A percentile compares a stretch with the other conserved stretches of the same genome.
These are phyloP conservation scores for Coemansia umbellata DNA, from an alignment of 192 early-diverging fungal species.

Conservation along the genomic window DNA sequence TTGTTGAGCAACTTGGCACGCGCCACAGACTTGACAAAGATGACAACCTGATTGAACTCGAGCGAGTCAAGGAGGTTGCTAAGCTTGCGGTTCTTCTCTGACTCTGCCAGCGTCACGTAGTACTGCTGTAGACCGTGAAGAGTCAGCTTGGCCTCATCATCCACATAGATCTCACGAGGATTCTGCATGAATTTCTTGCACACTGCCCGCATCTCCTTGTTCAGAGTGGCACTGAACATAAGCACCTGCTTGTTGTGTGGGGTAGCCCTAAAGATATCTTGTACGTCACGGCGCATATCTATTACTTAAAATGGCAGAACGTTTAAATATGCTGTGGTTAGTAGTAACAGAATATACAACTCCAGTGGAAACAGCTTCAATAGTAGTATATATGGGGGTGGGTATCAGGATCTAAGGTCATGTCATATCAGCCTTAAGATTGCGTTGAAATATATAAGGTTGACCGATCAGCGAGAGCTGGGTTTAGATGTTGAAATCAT, in stretches of 20 bases:
- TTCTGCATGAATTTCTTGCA: conserved; percentile 99
- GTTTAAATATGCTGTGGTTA: neutral
- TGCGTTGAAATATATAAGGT: conserved; percentile 30
- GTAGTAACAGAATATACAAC: neutral
- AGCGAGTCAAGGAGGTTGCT: conserved; percentile 88
- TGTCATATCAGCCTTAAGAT: conserved; percentile 28
- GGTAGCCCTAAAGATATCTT: conserved; percentile 91
- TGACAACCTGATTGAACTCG: conserved; percentile 98
- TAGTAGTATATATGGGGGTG: neutral
- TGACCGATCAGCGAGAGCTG: conserved; percentile 71
- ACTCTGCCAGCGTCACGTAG: conserved; percentile 82
- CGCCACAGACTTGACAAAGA: conserved; percentile 89
- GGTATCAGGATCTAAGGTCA: conserved; percentile 13
- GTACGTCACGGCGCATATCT: conserved; percentile 98
- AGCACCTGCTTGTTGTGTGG: conserved; percentile 98
- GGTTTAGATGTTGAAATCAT: conserved; percentile 70
- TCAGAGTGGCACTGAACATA: conserved; percentile 96
- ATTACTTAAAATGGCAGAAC: neutral
- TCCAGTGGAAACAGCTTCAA: neutral
- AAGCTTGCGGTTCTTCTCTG: conserved; percentile 89
- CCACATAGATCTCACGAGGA: conserved; percentile 95
- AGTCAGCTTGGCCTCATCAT: conserved; percentile 96
- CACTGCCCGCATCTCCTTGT: conserved; percentile 86
- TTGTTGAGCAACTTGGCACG: conserved; percentile 87
- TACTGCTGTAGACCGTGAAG: conserved; percentile 96